Conservation (phyloP, 768 basidiomycete species). For the Boletus vinaceobasis region DNA sequence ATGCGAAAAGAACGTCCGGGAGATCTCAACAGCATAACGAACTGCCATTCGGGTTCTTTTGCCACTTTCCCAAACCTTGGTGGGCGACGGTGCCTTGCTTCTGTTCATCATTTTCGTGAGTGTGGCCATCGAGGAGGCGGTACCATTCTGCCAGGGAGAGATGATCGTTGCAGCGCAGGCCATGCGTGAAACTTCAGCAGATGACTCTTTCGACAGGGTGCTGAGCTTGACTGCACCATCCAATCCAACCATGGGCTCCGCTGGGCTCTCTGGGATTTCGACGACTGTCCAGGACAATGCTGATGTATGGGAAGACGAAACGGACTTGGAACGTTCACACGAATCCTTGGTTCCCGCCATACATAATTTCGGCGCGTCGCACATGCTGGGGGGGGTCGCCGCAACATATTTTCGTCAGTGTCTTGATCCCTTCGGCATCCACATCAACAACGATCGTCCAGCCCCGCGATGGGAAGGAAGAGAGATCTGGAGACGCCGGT, state of each 20-base stretch:
- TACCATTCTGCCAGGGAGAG: background rate
- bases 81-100: background rate
- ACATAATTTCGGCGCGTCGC: background rate
- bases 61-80: background rate
- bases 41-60: background rate
- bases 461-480: slow-evolving; percentile 6
- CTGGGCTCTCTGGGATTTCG: background rate
- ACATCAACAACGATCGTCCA: background rate
- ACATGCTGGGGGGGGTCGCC: too few species aligned
- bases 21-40: background rate
- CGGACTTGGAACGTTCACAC: background rate
- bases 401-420: background rate
- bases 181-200: background rate
- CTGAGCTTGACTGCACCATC: background rate
- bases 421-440: background rate
- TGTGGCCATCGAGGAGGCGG: background rate
- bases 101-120: background rate
- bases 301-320: background rate
- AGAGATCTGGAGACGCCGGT: background rate
- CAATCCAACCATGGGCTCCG: background rate
- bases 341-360: background rate
- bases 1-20: background rate
- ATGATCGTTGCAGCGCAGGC: background rate
- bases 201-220: background rate
- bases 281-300: background rate